phyloP scores from a whole-genome alignment of 345 rosid genomes.

The Eucalyptus curtisii region DNA sequence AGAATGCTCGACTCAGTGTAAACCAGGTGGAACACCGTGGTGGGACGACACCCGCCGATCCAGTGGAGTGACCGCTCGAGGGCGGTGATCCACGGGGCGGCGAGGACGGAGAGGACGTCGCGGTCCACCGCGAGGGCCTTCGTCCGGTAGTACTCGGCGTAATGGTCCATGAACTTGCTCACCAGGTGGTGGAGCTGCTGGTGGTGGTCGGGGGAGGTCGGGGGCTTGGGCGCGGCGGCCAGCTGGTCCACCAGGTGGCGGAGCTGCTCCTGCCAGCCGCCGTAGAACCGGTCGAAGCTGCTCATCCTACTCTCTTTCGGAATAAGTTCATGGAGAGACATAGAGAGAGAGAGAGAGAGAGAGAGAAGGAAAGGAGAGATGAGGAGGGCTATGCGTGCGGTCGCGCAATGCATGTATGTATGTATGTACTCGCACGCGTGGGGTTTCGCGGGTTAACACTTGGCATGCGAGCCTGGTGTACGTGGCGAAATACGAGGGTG shows the following conservation, averaged over 20 bases:
- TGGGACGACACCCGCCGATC: conserved; percentile 80
- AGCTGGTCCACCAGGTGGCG: conserved; percentile 39
- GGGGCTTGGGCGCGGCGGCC: conserved; percentile 22
- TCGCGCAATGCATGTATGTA: neutral
- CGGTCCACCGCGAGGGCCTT: conserved; percentile 34
- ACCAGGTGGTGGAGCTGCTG: conserved; percentile 24
- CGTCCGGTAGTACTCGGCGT: conserved; percentile 36
- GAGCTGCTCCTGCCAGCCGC: conserved; percentile 51
- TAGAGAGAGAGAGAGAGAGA: neutral
- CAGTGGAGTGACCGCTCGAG: conserved; percentile 83
- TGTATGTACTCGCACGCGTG: neutral
- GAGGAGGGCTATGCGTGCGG: neutral
- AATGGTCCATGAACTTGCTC: conserved; percentile 33
- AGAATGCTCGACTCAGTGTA: conserved; percentile 72
- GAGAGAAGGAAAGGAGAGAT: neutral
- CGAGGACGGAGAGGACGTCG: conserved; percentile 40
- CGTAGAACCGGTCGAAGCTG: conserved; percentile 39
- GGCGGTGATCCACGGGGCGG: conserved; percentile 69
- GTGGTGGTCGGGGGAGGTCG: conserved; percentile 4
- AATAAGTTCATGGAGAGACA: neutral
- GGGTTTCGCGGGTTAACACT: neutral
- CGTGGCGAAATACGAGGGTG: neutral
- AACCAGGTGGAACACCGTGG: conserved; percentile 66
- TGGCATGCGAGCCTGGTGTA: neutral
- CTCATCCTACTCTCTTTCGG: neutral